These are phyloP conservation scores for Hymenotorrendiella dingleyae DNA, from an alignment of 2,329 filamentous ascomycete genomes.

Conservation along the genomic window DNA sequence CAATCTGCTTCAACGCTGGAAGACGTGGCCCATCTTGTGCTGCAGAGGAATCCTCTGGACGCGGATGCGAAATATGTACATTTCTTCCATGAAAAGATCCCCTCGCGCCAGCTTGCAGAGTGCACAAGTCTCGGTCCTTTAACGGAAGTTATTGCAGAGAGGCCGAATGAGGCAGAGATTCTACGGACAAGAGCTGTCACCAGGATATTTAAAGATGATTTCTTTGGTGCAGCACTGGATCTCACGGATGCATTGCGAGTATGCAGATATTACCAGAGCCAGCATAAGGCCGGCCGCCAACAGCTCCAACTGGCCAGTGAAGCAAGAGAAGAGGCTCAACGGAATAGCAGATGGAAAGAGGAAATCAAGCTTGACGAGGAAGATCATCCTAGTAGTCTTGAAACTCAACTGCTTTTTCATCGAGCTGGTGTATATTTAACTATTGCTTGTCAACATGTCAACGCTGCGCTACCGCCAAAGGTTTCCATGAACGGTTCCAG, in stretches of 20 bases:
- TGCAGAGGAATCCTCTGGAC: slow-evolving; percentile 63
- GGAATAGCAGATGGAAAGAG: slow-evolving; percentile 36
- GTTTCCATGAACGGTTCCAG: slow-evolving; percentile 17
- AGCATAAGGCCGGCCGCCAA: slow-evolving; percentile 33
- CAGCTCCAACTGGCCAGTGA: slow-evolving; percentile 45
- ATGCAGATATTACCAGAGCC: slow-evolving; percentile 30
- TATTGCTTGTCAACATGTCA: slow-evolving; percentile 62
- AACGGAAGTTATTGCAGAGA: slow-evolving; percentile 59
- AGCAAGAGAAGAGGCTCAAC: slow-evolving; percentile 28
- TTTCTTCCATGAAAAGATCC: slow-evolving; percentile 89
- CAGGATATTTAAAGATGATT: slow-evolving; percentile 70
- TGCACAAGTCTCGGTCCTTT: slow-evolving; percentile 63
- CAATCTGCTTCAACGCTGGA: slow-evolving; percentile 72
- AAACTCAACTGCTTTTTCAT: slow-evolving; percentile 70
- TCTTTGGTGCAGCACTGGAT: slow-evolving; percentile 62
- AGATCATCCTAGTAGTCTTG: slow-evolving; percentile 69
- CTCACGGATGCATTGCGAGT: slow-evolving; percentile 59
- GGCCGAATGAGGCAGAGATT: slow-evolving; percentile 59
- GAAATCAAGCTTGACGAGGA: slow-evolving; percentile 50
- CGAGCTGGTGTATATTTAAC: slow-evolving; percentile 67
- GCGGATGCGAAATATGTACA: slow-evolving; percentile 80
- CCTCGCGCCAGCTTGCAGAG: slow-evolving; percentile 65
- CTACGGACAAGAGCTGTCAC: slow-evolving; percentile 70
- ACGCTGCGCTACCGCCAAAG: slow-evolving; percentile 42
- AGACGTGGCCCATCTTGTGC: slow-evolving; percentile 66